Base-by-base conservation (phyloP, 2,329 filamentous ascomycete genomes). In the Phoma herbarum region DNA sequence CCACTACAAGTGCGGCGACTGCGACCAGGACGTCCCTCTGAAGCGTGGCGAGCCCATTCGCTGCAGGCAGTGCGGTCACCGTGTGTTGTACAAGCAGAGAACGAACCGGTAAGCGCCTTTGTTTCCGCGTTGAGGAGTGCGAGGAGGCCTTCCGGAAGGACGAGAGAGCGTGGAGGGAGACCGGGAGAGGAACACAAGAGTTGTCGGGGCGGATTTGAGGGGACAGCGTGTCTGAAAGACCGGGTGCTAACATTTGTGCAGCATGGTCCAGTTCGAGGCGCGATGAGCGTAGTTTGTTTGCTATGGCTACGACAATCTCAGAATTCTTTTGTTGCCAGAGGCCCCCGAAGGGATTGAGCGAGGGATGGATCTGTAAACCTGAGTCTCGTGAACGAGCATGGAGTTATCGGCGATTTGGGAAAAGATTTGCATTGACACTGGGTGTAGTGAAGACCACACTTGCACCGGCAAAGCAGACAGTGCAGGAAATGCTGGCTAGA, bases 251-350 rank as follows among this genome's bases (percentile, higher is more conserved):
- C 50, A 31, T 20, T 20, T 31, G 20, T 18, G 20, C 58, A 78
- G 94, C 75, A 97, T 98, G 93, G 93, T 98, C 50, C 95, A 99
- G 81, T 98, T 99, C 74, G 93, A 99, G 83, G 95, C 95, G 50
- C 87, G 94, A 80, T 98, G 67, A 75, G 33, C 4, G 28, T 20
- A 28, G 20, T 12, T 20, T 23, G 20, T 3, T 4, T 23, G 14
- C 4, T 3, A 35, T 26, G n/a, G 14, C 45, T 49, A n/a, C 37
- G 26, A 52, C 16, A 10, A 25, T 16, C 6, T 20, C 14, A 29
- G 16, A 18, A 43, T 12, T 3, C 23, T 4, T 12, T 5, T 1
- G 10, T 5, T 1, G 10, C 41, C 12, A 16, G 8, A 25, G 23
- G 23, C 3, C 4, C n/a, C 8, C 4, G 10, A 5, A 22, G 2